These are phyloP conservation scores for Ustilago crameri DNA, from an alignment of 1,284 basidiomycete species.

Conservation along the genomic window DNA sequence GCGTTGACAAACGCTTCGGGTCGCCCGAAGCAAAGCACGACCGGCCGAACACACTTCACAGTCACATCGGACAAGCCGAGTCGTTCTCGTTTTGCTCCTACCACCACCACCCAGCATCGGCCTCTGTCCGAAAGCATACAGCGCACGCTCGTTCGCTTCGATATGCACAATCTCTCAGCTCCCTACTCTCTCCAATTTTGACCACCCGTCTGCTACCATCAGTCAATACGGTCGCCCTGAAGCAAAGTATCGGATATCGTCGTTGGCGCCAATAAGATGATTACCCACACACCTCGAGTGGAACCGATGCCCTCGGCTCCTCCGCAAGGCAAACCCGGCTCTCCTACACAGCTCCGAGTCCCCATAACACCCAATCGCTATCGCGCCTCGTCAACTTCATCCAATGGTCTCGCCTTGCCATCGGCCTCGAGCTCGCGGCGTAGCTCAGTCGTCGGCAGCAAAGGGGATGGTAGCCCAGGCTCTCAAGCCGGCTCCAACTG, in stretches of 20 bases:
- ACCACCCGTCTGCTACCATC: too few species aligned
- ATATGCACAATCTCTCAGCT: not conserved
- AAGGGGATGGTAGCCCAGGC: constrained; percentile 9
- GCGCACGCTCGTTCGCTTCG: not conserved
- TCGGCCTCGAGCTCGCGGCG: constrained; percentile 21
- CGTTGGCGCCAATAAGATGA: constrained; percentile 27
- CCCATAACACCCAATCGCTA: constrained; percentile 35
- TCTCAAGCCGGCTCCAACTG: constrained; percentile 37
- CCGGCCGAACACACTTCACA: not conserved
- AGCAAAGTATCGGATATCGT: too few species aligned
- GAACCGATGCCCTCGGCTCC: constrained; percentile 14
- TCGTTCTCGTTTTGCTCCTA: not conserved
- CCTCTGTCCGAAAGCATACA: not conserved
- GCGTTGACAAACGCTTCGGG: too few species aligned
- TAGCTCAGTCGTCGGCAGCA: constrained; percentile 13
- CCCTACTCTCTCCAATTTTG: too few species aligned
- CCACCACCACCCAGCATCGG: not conserved
- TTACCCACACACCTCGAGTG: constrained; percentile 23
- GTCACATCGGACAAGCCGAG: not conserved
- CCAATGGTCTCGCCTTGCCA: constrained; percentile 9
- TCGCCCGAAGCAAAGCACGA: too few species aligned
- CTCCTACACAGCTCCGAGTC: constrained; percentile 9
- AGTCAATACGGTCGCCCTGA: too few species aligned
- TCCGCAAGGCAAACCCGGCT: constrained; percentile 10
- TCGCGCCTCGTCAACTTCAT: constrained; percentile 13